These are phyloP conservation scores for Aspergillus ellipticus DNA, from an alignment of 495 filamentous ascomycete species.

Conservation along the genomic window DNA sequence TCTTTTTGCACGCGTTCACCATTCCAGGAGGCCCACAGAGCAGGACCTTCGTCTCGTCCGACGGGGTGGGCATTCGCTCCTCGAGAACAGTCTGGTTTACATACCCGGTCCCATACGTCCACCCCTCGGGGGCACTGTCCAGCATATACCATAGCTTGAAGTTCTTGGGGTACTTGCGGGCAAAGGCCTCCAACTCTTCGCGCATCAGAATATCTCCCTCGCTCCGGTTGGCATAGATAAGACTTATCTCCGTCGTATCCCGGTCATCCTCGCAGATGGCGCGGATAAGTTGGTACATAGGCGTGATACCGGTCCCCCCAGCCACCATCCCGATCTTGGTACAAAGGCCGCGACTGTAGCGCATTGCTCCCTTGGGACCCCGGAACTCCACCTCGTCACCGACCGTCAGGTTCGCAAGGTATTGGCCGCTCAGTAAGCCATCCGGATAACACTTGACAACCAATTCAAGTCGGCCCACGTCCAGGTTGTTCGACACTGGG, in stretches of 20 bases:
- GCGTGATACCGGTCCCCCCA: conserved; percentile 55
- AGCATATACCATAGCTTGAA: conserved; percentile 45
- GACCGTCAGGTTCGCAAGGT: conserved; percentile 39
- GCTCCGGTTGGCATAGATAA: conserved; percentile 43
- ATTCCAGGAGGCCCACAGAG: conserved; percentile 34
- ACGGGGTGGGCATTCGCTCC: conserved; percentile 12
- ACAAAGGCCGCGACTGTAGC: conserved; percentile 32
- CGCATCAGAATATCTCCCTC: conserved; percentile 39
- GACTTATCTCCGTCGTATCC: conserved; percentile 44
- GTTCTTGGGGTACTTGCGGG: conserved; percentile 28
- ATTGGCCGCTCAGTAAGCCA: conserved; percentile 44
- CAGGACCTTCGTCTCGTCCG: conserved; percentile 20
- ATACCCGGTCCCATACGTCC: conserved; percentile 20
- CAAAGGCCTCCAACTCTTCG: conserved; percentile 46
- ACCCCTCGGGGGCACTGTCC: conserved; percentile 22
- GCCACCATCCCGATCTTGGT: conserved; percentile 45
- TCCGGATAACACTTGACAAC: conserved; percentile 48
- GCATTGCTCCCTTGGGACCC: conserved; percentile 48
- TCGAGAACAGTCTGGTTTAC: conserved; percentile 19
- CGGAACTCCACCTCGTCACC: conserved; percentile 43
- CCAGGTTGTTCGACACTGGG: conserved; percentile 49
- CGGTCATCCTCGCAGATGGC: conserved; percentile 45
- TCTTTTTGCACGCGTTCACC: conserved; percentile 30
- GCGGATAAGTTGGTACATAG: conserved; percentile 52
- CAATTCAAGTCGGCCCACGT: conserved; percentile 43